These are phyloP conservation scores for Penicillium expansum DNA, from an alignment of 2,329 filamentous ascomycete genomes.

Conservation along the genomic window DNA sequence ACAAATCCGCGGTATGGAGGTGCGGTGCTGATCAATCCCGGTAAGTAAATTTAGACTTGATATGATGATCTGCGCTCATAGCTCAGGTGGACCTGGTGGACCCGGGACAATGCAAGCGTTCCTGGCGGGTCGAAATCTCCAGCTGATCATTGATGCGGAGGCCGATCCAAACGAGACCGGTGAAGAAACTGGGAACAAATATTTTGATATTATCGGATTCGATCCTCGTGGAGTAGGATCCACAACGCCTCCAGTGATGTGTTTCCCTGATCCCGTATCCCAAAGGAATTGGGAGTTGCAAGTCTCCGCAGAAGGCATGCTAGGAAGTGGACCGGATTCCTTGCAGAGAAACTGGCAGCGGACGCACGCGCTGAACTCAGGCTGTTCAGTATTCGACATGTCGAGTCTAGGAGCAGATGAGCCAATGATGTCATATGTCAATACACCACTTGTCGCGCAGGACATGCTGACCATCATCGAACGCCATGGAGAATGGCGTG, in stretches of 20 bases:
- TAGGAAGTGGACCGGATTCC: constrained; percentile 31
- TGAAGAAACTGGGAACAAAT: constrained; percentile 16
- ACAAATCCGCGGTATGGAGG: constrained; percentile 48
- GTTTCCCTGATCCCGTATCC: constrained; percentile 36
- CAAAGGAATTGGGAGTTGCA: constrained; percentile 37
- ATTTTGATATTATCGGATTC: constrained; percentile 46
- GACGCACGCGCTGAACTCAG: constrained; percentile 30
- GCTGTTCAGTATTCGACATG: constrained; percentile 30
- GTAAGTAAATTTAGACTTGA: constrained; percentile 18
- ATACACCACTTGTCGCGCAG: constrained; percentile 33
- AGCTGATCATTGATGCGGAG: constrained; percentile 40
- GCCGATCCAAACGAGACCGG: constrained; percentile 14
- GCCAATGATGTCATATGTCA: constrained; percentile 33
- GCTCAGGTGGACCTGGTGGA: constrained; percentile 44
- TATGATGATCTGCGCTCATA: neutral
- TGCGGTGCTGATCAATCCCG: constrained; percentile 49
- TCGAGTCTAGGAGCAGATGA: constrained; percentile 17
- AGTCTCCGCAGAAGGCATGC: constrained; percentile 35
- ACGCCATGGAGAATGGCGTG: constrained; percentile 41
- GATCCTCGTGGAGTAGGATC: constrained; percentile 46
- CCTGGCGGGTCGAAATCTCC: constrained; percentile 33
- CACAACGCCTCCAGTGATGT: constrained; percentile 42
- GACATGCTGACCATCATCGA: constrained; percentile 41
- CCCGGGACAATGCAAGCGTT: constrained; percentile 41
- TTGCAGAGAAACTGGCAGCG: constrained; percentile 36